A percentile compares a stretch with the other conserved stretches of the same genome.
These are phyloP conservation scores for Pseudopyrenochaeta lycopersici DNA, from an alignment of 2,329 filamentous ascomycete species.

Conservation along the genomic window DNA sequence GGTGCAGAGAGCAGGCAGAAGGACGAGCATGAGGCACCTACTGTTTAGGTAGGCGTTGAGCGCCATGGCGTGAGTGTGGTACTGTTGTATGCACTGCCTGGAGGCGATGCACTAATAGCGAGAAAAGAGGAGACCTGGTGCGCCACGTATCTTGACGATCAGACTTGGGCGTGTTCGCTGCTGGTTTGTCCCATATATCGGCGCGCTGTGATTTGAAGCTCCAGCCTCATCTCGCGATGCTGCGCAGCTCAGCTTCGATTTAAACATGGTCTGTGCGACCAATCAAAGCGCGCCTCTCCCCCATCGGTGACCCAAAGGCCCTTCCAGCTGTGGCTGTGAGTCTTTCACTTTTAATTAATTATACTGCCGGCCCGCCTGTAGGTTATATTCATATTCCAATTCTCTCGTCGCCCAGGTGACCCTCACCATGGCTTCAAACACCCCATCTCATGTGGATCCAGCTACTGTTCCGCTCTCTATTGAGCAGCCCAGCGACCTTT, in stretches of 20 bases:
- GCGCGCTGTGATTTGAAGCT: neutral
- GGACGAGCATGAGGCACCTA: constrained; percentile 21
- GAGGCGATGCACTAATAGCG: no score
- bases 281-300: constrained; percentile 3
- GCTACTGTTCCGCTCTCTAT: neutral
- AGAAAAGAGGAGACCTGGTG: no score
- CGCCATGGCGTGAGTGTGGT: constrained; percentile 43
- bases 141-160: no score
- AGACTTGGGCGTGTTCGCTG: no score
- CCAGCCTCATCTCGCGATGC: neutral
- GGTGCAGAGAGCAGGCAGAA: neutral
- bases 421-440: neutral
- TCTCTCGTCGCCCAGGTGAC: neutral
- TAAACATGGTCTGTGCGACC: constrained; percentile 9
- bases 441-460: neutral
- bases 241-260: constrained; percentile 6
- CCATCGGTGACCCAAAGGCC: neutral
- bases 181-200: no score
- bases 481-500: neutral
- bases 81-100: neutral
- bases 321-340: no score
- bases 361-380: no score
- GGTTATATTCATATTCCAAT: no score
- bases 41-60: constrained; percentile 56
- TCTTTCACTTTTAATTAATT: no score